Evolutionary conservation across 2,329 filamentous ascomycete genomes (phyloP), one percentile per base, ranked within the genome.

Genomic region (Phialophora verrucosa): DNA sequence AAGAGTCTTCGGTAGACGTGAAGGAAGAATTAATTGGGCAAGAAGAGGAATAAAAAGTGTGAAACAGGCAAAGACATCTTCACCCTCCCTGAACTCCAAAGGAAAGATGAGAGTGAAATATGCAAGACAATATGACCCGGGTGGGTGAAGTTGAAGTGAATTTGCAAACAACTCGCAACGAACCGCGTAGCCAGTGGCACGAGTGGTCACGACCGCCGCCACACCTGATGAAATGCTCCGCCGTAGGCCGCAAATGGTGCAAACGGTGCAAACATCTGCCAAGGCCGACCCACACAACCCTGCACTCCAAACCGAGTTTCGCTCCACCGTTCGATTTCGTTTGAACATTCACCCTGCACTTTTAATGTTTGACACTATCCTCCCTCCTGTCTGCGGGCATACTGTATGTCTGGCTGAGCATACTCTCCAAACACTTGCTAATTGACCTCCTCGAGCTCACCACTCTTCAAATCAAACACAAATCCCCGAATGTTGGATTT

Each of bases 1-100:
- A 29, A 17, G 44, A 25, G 20, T 44, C 32, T 20, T 32, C 49
- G 49, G 20, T 25, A 11, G 53, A 35, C 53, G n/a, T 42, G 29
- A 23, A 42, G 20, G 38, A 64, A 50, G 56, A 54, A 57, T 65
- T 63, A 68, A 35, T 65, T 47, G 57, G 31, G 63, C 11, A 51
- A 59, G 54, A 64, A 42, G 60, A 59, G 35, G 32, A 63, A 61
- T 53, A 59, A 31, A 66, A 62, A 31, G 65, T 49, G 20, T 61
- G 27, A 62, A 68, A 62, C 49, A 32, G 63, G 57, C 35, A 68
- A 68, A 63, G 54, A 61, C 68, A 70, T 70, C 62, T 63, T 66
- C 68, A 64, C 63, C 65, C 56, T 66, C 68, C 65, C 65, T 60
- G 66, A 70, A 68, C 65, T 68, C 68, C 65, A 64, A 69, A 64